These are phyloP conservation scores for Colletotrichum sp. DNA, from an alignment of 2,329 filamentous ascomycete genomes.

Conservation along the genomic window DNA sequence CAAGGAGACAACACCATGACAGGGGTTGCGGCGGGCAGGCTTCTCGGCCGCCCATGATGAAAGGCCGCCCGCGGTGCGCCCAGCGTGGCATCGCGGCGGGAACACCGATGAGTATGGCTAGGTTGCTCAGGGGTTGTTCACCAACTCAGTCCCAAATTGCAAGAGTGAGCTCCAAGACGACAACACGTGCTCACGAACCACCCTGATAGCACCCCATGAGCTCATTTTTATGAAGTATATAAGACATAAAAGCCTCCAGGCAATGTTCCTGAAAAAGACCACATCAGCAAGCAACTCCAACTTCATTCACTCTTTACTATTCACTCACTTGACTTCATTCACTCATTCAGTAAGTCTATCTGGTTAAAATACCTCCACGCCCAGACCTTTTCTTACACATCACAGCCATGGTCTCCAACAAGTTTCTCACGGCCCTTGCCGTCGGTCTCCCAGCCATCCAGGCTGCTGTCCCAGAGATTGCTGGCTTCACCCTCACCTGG, in stretches of 20 bases:
- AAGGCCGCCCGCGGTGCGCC: background rate
- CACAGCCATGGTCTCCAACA: slow-evolving; percentile 1
- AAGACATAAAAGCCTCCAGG: background rate
- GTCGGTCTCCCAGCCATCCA: slow-evolving; percentile 5
- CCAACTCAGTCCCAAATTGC: background rate
- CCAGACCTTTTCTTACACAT: background rate
- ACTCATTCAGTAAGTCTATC: background rate
- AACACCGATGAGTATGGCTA: background rate
- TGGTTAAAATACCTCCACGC: background rate
- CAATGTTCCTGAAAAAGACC: background rate
- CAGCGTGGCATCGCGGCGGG: background rate
- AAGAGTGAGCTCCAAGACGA: background rate
- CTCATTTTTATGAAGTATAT: background rate
- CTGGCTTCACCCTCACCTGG: slow-evolving; percentile 26
- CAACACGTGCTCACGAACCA: background rate
- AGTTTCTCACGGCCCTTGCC: background rate
- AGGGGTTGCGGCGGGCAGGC: background rate
- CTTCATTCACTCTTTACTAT: background rate
- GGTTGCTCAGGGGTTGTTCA: background rate
- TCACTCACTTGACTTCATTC: background rate
- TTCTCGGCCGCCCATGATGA: background rate
- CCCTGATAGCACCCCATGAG: background rate
- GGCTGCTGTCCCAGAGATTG: slow-evolving; percentile 19
- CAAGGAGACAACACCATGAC: background rate
- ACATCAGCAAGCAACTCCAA: background rate